phyloP scores from a whole-genome alignment of 441 rosid species.

The Hypseocharis bilobata region DNA sequence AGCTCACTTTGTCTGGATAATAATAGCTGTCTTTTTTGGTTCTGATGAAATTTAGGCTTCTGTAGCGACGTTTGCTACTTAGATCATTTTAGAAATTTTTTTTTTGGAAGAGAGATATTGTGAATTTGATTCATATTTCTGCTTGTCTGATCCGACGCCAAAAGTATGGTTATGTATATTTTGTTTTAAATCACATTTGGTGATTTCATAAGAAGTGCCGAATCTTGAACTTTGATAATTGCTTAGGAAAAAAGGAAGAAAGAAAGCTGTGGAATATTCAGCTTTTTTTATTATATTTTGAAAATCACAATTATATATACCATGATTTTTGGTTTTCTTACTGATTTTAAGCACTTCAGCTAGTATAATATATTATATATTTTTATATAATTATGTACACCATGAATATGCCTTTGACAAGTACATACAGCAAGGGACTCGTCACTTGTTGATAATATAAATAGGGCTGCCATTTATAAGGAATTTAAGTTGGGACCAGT shows the following conservation, averaged over 20 bases:
- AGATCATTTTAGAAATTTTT: neutral
- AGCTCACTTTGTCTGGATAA: conserved; percentile 28
- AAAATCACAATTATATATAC: neutral
- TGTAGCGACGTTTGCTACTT: neutral
- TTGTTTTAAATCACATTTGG: too few relatives aligned
- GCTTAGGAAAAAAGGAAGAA: neutral
- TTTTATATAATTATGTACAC: too few relatives aligned
- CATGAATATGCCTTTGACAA: too few relatives aligned
- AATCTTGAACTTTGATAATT: too few relatives aligned
- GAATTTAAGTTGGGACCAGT: neutral
- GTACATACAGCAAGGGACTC: conserved; percentile 1
- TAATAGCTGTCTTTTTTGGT: conserved; percentile 37
- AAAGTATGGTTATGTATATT: neutral
- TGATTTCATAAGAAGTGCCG: too few relatives aligned
- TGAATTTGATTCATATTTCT: neutral
- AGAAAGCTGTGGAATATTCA: neutral
- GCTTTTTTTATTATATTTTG: too few relatives aligned
- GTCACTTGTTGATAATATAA: conserved; percentile 1
- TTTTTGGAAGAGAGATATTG: neutral
- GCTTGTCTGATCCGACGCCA: neutral
- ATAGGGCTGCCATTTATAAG: neutral
- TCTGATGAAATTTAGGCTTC: conserved; percentile 15
- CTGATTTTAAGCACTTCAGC: neutral
- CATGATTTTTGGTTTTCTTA: neutral
- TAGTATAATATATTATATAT: too few relatives aligned